phyloP scores from a whole-genome alignment of 2,329 filamentous ascomycete species.

The Neonectria magnoliae region DNA sequence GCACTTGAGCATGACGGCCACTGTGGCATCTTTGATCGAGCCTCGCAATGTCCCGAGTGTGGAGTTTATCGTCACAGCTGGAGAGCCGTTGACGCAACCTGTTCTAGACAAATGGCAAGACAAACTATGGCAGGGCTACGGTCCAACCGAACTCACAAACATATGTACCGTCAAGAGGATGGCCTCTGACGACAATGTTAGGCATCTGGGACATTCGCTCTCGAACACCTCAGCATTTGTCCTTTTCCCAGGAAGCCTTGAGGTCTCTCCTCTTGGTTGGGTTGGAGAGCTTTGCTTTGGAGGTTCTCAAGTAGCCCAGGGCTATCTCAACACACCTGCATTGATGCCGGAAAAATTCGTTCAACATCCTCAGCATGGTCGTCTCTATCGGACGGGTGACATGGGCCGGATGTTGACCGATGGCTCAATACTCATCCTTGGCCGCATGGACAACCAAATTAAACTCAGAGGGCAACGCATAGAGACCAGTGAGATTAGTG shows the following conservation, averaged over 20 bases:
- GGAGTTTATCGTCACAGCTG: constrained; percentile 80
- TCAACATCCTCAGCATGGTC: constrained; percentile 72
- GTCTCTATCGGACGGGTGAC: constrained; percentile 85
- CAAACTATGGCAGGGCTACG: constrained; percentile 82
- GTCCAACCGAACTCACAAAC: constrained; percentile 87
- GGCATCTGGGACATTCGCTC: constrained; percentile 80
- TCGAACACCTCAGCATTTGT: constrained; percentile 81
- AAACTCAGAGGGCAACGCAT: constrained; percentile 85
- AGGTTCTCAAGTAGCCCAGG: constrained; percentile 80
- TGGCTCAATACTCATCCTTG: constrained; percentile 77
- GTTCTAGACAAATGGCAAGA: constrained; percentile 76
- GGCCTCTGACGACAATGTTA: constrained; percentile 65
- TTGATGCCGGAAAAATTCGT: constrained; percentile 75
- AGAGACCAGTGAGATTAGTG: constrained; percentile 80
- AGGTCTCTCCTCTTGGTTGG: constrained; percentile 73
- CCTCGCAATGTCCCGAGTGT: constrained; percentile 76
- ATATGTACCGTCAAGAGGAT: constrained; percentile 82
- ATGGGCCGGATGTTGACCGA: constrained; percentile 81
- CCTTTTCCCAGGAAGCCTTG: constrained; percentile 55
- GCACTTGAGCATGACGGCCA: constrained; percentile 87
- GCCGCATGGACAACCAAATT: constrained; percentile 80
- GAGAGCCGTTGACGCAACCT: constrained; percentile 79
- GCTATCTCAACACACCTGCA: constrained; percentile 74
- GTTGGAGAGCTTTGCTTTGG: constrained; percentile 89
- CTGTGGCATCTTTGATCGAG: constrained; percentile 79